Conservation (phyloP, 805 yeast genomes). For the Lipomyces lipofer region DNA sequence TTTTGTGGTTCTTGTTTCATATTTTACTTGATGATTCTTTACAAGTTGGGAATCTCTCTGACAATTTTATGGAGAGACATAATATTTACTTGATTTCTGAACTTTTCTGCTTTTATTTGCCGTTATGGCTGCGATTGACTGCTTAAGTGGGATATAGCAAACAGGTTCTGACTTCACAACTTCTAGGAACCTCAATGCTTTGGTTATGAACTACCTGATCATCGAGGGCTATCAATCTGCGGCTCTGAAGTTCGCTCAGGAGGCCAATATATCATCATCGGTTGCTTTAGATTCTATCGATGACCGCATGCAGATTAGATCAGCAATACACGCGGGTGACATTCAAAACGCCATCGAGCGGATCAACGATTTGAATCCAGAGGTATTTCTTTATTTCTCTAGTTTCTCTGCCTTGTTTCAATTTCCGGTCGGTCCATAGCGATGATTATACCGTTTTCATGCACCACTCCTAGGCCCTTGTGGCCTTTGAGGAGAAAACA, state of each 20-base stretch:
- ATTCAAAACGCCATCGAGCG: conserved; percentile 58
- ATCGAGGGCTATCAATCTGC: conserved; percentile 77
- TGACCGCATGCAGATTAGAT: conserved; percentile 55
- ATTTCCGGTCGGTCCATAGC: conserved; percentile 3
- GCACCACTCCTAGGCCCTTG: conserved; percentile 35
- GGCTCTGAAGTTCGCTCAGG: conserved; percentile 60
- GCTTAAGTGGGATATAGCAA: not conserved
- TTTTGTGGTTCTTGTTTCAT: not conserved
- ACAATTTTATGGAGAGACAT: conserved; percentile 31
- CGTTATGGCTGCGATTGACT: not conserved
- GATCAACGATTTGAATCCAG: conserved; percentile 62
- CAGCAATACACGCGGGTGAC: conserved; percentile 57
- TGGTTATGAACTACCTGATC: conserved; percentile 72
- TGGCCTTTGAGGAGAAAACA: conserved; percentile 29
- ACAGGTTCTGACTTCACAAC: not conserved
- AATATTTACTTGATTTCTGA: conserved; percentile 27
- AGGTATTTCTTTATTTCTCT: conserved; percentile 33
- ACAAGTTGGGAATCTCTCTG: conserved; percentile 37
- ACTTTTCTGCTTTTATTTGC: not conserved
- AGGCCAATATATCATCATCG: conserved; percentile 40
- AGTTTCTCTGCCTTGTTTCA: not conserved
- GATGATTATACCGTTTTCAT: conserved; percentile 33
- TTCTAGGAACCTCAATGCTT: conserved; percentile 44
- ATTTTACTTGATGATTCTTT: conserved; percentile 28
- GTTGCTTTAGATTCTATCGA: conserved; percentile 54